Conservation (phyloP, 2,329 filamentous ascomycete genomes). For the Colletotrichum zoysiae region DNA sequence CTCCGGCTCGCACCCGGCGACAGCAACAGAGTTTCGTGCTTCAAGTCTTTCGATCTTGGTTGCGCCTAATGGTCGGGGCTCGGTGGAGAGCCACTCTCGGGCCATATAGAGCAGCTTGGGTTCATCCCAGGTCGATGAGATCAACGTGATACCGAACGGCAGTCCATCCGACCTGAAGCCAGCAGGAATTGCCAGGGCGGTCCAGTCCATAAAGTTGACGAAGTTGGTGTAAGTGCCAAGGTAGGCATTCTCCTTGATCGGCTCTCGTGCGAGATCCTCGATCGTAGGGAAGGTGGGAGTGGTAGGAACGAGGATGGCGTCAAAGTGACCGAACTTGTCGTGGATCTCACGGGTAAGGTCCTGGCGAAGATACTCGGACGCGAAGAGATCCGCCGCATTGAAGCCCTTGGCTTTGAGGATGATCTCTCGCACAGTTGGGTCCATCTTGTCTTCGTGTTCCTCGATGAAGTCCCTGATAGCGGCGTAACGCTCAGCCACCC, state of each 20-base stretch:
- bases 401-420: conserved; percentile 55
- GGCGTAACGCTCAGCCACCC: conserved; percentile 69
- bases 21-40: conserved; percentile 17
- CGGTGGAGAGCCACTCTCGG: conserved; percentile 46
- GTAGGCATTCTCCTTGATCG: conserved; percentile 65
- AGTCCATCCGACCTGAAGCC: conserved; percentile 54
- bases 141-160: conserved; percentile 55
- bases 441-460: conserved; percentile 48
- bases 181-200: conserved; percentile 66
- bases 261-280: conserved; percentile 62
- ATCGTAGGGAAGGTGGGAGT: conserved; percentile 65
- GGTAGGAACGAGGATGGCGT: conserved; percentile 68
- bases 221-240: conserved; percentile 71
- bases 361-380: conserved; percentile 53
- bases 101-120: conserved; percentile 48
- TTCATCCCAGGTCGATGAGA: conserved; percentile 53
- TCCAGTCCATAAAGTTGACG: conserved; percentile 71
- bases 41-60: conserved; percentile 44
- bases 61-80: conserved; percentile 46
- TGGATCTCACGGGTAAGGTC: conserved; percentile 58
- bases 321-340: conserved; percentile 55
- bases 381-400: conserved; percentile 61
- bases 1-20: conserved; percentile 39
- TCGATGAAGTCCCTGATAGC: conserved; percentile 63
- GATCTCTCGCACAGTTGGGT: conserved; percentile 52